Conservation (phyloP, 345 rosid genomes). For the Lepidium sativum region DNA sequence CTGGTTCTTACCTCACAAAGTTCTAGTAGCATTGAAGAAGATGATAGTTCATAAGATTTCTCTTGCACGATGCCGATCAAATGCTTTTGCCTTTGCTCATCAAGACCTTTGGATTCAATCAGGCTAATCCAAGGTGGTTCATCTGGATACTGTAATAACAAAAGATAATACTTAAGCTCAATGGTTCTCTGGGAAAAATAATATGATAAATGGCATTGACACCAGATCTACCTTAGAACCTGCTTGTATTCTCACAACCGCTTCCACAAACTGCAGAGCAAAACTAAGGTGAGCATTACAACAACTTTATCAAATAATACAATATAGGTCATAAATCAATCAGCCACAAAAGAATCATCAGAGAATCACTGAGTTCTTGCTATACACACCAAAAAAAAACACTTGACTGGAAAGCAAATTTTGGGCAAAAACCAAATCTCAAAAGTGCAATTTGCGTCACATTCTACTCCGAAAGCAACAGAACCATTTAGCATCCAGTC, state of each 20-base stretch:
- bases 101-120: conserved; percentile 82
- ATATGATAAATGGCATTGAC: background rate
- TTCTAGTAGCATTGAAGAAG: conserved; percentile 71
- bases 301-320: background rate
- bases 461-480: background rate
- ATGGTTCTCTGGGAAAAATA: background rate
- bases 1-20: conserved; percentile 71
- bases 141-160: conserved; percentile 57
- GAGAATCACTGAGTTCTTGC: background rate
- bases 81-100: conserved; percentile 53
- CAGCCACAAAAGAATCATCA: background rate
- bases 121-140: conserved; percentile 58
- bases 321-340: background rate
- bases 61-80: conserved; percentile 42
- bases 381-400: background rate
- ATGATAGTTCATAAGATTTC: conserved; percentile 53
- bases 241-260: conserved; percentile 51
- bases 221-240: conserved; percentile 41
- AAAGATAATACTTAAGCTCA: background rate
- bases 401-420: background rate
- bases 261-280: conserved; percentile 94
- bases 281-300: background rate
- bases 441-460: background rate
- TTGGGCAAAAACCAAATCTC: background rate
- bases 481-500: background rate